These are phyloP conservation scores for Sclerotinia subarctica DNA, from an alignment of 2,329 filamentous ascomycete species.

Conservation along the genomic window DNA sequence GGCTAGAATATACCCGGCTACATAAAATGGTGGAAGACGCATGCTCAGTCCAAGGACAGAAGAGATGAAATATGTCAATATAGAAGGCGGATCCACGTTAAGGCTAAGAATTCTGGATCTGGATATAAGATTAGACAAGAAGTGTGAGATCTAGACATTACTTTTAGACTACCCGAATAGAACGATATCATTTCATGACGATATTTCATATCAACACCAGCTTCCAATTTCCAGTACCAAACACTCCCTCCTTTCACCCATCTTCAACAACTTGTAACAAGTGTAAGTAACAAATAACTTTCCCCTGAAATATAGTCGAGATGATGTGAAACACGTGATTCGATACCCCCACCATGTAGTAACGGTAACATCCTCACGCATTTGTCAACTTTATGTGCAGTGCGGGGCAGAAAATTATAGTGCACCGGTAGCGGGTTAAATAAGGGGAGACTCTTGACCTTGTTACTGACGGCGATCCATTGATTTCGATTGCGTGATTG, in stretches of 20 bases:
- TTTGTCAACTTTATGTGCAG: slow-evolving; percentile 9
- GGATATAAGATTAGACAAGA: not conserved
- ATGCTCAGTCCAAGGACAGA: not conserved
- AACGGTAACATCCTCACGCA: not conserved
- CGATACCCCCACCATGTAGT: not conserved
- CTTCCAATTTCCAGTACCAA: not conserved
- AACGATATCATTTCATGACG: not conserved
- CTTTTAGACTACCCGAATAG: not conserved
- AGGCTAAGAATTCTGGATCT: not conserved
- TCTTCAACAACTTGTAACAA: not conserved
- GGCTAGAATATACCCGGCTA: slow-evolving; percentile 26
- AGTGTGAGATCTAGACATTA: not conserved
- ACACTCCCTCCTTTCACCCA: no score
- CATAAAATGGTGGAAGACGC: not conserved
- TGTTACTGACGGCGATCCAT: not conserved
- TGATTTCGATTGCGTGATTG: slow-evolving; percentile 14
- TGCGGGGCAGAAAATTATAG: slow-evolving; percentile 19
- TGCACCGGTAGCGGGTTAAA: slow-evolving; percentile 12
- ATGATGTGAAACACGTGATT: not conserved
- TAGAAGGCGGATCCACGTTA: not conserved
- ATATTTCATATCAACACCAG: not conserved
- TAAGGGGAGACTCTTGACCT: slow-evolving; percentile 7
- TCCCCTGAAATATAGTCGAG: not conserved
- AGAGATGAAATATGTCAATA: not conserved
- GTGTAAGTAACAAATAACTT: not conserved